Percentiles rank a stretch among this genome's conserved stretches.
Conservation (phyloP, 75 land plant genomes). For the Azolla pinnata region DNA sequence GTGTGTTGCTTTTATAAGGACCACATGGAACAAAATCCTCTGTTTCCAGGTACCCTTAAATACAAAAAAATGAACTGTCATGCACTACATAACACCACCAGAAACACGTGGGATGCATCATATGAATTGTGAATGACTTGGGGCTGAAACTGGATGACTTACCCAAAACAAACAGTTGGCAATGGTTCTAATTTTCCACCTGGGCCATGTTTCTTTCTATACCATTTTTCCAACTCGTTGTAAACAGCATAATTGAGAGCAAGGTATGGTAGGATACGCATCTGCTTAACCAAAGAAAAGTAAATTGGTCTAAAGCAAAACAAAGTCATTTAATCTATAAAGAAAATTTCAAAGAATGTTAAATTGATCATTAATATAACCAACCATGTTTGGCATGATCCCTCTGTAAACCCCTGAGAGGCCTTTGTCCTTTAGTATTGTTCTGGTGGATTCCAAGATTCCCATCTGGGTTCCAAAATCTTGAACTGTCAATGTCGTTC, state of each 20-base stretch:
- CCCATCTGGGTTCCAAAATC: slow-evolving; percentile 8
- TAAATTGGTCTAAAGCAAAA: too few species aligned
- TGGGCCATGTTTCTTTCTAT: slow-evolving; percentile 14
- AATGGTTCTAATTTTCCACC: slow-evolving; percentile 12
- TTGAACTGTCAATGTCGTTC: slow-evolving; percentile 9
- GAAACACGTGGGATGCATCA: too few species aligned
- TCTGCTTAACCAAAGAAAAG: slow-evolving; percentile 6
- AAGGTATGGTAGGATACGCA: slow-evolving; percentile 12
- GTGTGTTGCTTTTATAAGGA: too few species aligned
- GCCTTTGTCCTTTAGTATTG: slow-evolving; percentile 7
- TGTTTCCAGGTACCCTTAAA: too few species aligned
- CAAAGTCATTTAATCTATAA: too few species aligned
- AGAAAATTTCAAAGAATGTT: neutral
- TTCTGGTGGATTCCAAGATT: neutral
- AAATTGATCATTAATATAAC: neutral
- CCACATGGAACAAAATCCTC: too few species aligned
- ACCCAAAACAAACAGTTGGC: slow-evolving; percentile 11
- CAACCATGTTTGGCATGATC: slow-evolving; percentile 13
- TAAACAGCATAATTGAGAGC: slow-evolving; percentile 11
- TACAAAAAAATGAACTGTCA: too few species aligned
- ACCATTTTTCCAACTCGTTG: slow-evolving; percentile 10
- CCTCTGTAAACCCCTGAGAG: slow-evolving; percentile 7
- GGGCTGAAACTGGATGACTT: too few species aligned
- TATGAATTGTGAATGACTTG: too few species aligned
- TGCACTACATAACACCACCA: too few species aligned